Base-by-base conservation (phyloP, 2,329 filamentous ascomycete genomes). In the Exophiala aquamarina region DNA sequence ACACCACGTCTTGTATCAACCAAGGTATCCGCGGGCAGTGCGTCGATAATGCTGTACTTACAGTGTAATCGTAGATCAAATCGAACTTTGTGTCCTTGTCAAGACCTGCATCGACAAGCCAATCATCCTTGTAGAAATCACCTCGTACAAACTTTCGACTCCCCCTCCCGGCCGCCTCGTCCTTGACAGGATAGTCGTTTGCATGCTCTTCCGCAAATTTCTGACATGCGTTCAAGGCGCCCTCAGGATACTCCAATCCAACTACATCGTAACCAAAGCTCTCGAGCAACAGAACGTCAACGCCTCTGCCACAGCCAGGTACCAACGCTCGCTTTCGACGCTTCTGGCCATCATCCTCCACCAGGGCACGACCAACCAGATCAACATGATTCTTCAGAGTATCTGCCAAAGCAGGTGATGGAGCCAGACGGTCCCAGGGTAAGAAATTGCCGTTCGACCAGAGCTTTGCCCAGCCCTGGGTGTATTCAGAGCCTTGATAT, bases 261-360 rank as follows among this genome's bases (percentile, higher is more conserved):
- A 81, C 83, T 1, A 83, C 82, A 66, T 94, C 85, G 63, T 87
- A 93, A 1, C 89, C 89, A 61, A 84, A 81, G 8, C 81, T 80
- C 40, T 83, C 79, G 35, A 95, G 76, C 29, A 95, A 73, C 8
- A 89, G 73, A 2, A 89, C 86, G 68, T 95, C 90, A 61, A 93
- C 86, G 4, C 89, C 90, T 37, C 80, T 78, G 0, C 89, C 90
- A 66, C 89, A 95, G 4, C 89, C 89, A 0, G 89, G 87, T 0
- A 95, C 85, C 7, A 94, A 72, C 1, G 84, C 89, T 47, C 71
- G 73, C 58, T 77, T 79, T 44, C 69, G 61, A 31, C 57, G 58
- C 23, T 48, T 57, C 18, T 58, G 34, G 50, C 60, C 26, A 55
- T 77, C 35, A 63, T 81, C 11, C 71, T 56, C 42, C 8, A 60